Evolutionary conservation across 179 eudicot genomes (phyloP).

Genomic region (Carnegiea gigantea): DNA sequence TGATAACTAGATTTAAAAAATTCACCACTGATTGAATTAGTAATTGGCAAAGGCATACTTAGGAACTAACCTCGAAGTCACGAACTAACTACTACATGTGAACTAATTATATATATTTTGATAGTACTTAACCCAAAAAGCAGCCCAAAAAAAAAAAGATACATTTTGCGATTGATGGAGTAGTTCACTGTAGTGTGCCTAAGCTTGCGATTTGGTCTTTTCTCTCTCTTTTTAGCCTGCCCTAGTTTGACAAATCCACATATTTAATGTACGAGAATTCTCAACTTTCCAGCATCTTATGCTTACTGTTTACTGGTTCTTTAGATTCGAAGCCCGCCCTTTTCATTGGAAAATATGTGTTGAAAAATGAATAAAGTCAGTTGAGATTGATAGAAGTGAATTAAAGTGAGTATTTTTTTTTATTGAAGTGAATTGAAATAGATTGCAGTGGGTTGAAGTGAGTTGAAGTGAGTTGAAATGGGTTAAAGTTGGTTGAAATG

Average conservation of each 20-base stretch:
- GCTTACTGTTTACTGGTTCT: background rate
- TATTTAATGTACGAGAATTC: background rate
- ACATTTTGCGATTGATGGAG: background rate
- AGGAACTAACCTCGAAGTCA: background rate
- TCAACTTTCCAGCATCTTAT: background rate
- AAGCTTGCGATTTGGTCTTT: background rate
- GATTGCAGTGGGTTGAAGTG: too few relatives aligned
- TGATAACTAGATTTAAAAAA: background rate
- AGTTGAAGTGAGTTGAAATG: too few relatives aligned
- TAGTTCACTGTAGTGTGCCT: slow-evolving; percentile 5
- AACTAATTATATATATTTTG: background rate
- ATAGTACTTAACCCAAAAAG: background rate
- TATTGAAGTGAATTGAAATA: too few relatives aligned
- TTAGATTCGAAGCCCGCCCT: background rate
- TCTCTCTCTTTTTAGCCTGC: background rate
- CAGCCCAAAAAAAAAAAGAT: background rate
- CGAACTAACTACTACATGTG: background rate
- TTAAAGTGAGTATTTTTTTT: too few relatives aligned
- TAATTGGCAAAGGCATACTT: background rate
- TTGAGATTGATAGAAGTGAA: too few relatives aligned
- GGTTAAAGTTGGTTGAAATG: too few relatives aligned
- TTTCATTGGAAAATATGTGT: too few relatives aligned
- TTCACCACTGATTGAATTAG: background rate
- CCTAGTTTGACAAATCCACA: background rate
- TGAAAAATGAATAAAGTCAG: too few relatives aligned